Evolutionary conservation across 805 yeast species (phyloP).

Genomic region (Jamesozyma piceae): DNA sequence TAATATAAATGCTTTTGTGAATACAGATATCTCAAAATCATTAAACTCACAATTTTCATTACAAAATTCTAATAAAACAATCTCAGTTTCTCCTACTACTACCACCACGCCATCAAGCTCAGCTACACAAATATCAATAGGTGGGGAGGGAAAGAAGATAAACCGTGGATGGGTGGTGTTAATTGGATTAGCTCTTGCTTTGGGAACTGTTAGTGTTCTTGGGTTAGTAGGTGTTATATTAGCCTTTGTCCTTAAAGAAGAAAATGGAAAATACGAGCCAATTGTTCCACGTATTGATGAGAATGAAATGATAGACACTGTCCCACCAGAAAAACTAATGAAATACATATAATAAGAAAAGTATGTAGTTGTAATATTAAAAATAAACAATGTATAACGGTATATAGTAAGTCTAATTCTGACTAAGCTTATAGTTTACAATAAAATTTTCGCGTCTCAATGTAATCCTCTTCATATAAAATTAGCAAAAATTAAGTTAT

Average conservation of each 20-base stretch:
- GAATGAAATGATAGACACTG: conserved; percentile 49
- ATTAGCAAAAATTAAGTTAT: too few species aligned
- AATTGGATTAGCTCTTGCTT: conserved; percentile 56
- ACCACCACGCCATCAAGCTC: conserved; percentile 8
- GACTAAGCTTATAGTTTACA: too few species aligned
- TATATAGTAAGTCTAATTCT: too few species aligned
- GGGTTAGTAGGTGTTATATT: conserved; percentile 35
- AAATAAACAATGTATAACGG: too few species aligned
- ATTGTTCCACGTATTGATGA: conserved; percentile 50
- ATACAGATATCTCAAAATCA: conserved; percentile 32
- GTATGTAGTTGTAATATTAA: background rate
- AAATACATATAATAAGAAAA: conserved; percentile 24
- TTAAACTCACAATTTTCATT: conserved; percentile 22
- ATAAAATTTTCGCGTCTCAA: too few species aligned
- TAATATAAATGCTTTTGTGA: conserved; percentile 26
- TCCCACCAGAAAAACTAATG: conserved; percentile 50
- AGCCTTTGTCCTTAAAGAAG: conserved; percentile 30
- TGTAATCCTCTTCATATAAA: too few species aligned
- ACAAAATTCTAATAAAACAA: conserved; percentile 8
- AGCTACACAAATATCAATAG: conserved; percentile 3
- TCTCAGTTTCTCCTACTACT: conserved; percentile 10
- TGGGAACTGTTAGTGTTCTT: conserved; percentile 38
- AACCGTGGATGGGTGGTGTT: conserved; percentile 58
- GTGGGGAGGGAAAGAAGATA: conserved; percentile 17
- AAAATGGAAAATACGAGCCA: conserved; percentile 36